Base-by-base conservation (phyloP, 2,329 filamentous ascomycete genomes). In the Aspergillus quadrilineatus region DNA sequence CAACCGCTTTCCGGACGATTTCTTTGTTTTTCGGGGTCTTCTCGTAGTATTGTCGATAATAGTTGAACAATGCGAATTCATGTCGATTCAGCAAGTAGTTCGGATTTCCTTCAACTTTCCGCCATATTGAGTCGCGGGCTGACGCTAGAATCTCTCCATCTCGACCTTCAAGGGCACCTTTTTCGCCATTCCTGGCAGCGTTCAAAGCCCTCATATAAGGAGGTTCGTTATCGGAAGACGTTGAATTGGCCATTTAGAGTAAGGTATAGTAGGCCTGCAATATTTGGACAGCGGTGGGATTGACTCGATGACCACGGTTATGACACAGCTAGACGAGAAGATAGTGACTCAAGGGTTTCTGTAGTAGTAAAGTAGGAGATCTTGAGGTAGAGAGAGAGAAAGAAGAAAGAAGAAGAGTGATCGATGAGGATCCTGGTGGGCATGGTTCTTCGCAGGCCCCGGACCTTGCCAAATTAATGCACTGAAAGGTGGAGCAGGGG, bases 1-100 rank as follows among this genome's bases (percentile, higher is more conserved):
- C 79, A 50, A 84, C 79, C 9, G 82, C 82, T 50, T 73, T 74
- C 63, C 79, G 78, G 22, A 82, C 78, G 8, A 42, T 57, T 32
- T 52, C 50, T 29, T 53, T 44, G n/a, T 57, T 56, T 48, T 82
- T 67, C 28, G 73, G 68, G 14, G 75, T 76, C 58, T 83, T 82
- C 30, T 77, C 71, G 68, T 88, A 91, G 8, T 87, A 83, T 60
- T 82, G 75, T 60, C 89, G 87, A 72, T 89, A 93, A 73, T 88
- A 93, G 78, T 94, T 95, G 83, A 95, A 92, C 58, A 95, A 81
- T 53, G 89, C 85, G 67, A 94, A 95, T 75, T 96, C 90, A 73
- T 90, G 85, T 60, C 82, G 79, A 34, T 79, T 85, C 78, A 95
- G 85, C 61, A 94, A 74, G 73, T 93, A 95, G n/a, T 75, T 70